Evolutionary conservation across 2,329 filamentous ascomycete genomes (phyloP).

Genomic region (Paraphaeosphaeria sporulosa): DNA sequence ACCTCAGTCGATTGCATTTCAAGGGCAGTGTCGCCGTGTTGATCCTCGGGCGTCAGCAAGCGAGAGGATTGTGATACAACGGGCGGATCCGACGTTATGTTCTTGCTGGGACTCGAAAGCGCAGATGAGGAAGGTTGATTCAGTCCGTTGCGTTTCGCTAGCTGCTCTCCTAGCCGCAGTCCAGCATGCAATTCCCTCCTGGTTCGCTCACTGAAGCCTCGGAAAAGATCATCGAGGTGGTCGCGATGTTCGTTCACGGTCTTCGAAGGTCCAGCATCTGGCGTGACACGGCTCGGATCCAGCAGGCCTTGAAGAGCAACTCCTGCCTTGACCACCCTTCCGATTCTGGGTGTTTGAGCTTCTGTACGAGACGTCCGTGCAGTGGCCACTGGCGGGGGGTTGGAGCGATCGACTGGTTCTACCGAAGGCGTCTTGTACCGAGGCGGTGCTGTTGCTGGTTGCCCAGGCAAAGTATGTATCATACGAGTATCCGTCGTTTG

Average conservation of each 20-base stretch:
- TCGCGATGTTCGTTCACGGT: constrained; percentile 29
- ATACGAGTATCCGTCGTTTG: constrained; percentile 14
- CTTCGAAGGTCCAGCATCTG: constrained; percentile 28
- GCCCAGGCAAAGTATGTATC: constrained; percentile 17
- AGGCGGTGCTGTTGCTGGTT: constrained; percentile 22
- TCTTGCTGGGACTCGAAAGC: constrained; percentile 28
- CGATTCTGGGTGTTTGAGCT: constrained; percentile 41
- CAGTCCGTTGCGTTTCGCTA: constrained; percentile 36
- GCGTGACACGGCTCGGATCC: constrained; percentile 40
- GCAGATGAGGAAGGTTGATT: constrained; percentile 25
- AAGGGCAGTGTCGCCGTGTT: constrained; percentile 31
- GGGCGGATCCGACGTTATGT: constrained; percentile 13
- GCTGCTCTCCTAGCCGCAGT: constrained; percentile 48
- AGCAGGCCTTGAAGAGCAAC: constrained; percentile 49
- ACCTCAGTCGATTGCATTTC: constrained; percentile 24
- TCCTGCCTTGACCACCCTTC: constrained; percentile 47
- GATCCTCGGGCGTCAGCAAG: constrained; percentile 46
- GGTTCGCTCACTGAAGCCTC: constrained; percentile 50
- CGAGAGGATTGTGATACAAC: constrained; percentile 36
- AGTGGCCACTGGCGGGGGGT: constrained; percentile 40
- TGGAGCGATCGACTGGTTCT: constrained; percentile 36
- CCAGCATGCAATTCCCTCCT: constrained; percentile 48
- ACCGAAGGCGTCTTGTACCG: constrained; percentile 40
- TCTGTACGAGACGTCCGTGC: constrained; percentile 26
- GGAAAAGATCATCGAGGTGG: constrained; percentile 47